Base-by-base conservation (phyloP, 257 asterid species). In the Solanum sejunctum region DNA sequence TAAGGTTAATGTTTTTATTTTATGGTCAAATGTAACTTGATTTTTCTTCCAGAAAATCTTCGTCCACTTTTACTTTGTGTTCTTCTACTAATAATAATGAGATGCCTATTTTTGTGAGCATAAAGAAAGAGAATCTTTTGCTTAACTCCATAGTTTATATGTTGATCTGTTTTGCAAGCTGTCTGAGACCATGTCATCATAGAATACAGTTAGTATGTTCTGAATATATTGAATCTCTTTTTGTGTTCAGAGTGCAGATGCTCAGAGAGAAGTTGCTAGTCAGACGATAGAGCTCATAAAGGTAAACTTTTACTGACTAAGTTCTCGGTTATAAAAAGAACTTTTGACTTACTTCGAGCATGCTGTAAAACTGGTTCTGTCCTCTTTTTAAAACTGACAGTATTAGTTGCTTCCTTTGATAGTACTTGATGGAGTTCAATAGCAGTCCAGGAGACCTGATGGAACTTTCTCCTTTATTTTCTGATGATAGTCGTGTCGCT, bases 381-480 rank as follows among this genome's bases (percentile, higher is more conserved):
- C 75, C 52, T 72, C 49, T 20, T 80, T 45, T 66, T 58, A 86
- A 66, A 85, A 83, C 70, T 69, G 26, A 82, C 51, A 60, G 55
- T 43, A 64, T 82, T 77, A 41, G 16, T 85, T 66, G 86, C 85
- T 84, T 83, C 84, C 66, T 86, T 85, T 85, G 89, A 91, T 96
- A 97, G 99, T 97, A 94, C 93, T 88, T 95, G 92, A 95, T 97
- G 98, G 99, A 97, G 93, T 97, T 97, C 84, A 95, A 95, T 88
- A 91, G 98, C 89, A 97, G 97, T 88, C 98, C 98, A 18, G 98
- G 98, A 75, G 99, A 97, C 91, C 90, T 95, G 85, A 94, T 97
- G 99, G 98, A 97, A 88, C 97, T 97, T 84, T 97, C 99, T 86
- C 95, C 98, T 75, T 91, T 97, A 81, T 97, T 97, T 88, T 97